phyloP scores from a whole-genome alignment of 306 rosid genomes.

The Sicyos baderoa region DNA sequence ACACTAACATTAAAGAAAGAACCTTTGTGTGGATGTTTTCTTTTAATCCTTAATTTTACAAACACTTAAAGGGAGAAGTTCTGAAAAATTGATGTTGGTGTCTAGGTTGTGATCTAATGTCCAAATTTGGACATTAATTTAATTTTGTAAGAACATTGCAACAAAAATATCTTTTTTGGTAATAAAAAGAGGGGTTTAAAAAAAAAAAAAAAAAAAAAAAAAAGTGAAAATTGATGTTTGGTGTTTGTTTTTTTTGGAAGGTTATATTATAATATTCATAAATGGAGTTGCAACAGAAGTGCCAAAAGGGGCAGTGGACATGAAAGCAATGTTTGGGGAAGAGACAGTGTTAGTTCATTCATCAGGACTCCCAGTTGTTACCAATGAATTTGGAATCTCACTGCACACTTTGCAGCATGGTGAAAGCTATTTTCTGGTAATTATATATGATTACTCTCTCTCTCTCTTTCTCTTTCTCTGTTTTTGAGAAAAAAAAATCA shows the following conservation, averaged over 20 bases:
- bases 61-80: no score
- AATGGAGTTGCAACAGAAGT: slow-evolving; percentile 75
- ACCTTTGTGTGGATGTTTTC: no score
- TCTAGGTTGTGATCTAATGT: background rate
- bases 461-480: background rate
- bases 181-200: background rate
- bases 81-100: no score
- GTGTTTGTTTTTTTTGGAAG: slow-evolving; percentile 20
- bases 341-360: slow-evolving; percentile 63
- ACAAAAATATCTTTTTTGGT: background rate
- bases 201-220: no score
- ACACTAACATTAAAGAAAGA: background rate
- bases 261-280: slow-evolving; percentile 61
- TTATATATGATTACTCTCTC: background rate
- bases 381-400: slow-evolving; percentile 64
- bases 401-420: slow-evolving; percentile 61
- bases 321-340: slow-evolving; percentile 57
- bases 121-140: background rate
- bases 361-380: slow-evolving; percentile 59
- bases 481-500: background rate
- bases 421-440: slow-evolving; percentile 85
- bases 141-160: background rate
- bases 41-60: no score
- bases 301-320: slow-evolving; percentile 56
- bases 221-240: background rate